Base-by-base conservation (phyloP, 2,329 filamentous ascomycete genomes). In the Elsinoe necatrix region DNA sequence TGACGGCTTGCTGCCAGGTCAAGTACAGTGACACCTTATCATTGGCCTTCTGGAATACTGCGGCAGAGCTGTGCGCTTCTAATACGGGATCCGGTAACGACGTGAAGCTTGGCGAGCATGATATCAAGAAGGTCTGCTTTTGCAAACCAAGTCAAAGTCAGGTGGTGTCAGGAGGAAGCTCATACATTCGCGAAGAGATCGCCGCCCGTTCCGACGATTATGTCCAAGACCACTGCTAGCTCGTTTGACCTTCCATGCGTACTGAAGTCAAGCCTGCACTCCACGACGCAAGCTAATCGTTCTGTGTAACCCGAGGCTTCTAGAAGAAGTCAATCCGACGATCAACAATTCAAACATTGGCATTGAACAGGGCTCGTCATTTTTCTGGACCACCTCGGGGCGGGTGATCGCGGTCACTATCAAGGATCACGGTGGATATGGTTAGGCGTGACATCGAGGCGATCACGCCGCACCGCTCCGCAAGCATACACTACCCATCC, bases 391-490 rank as follows among this genome's bases (percentile, higher is more conserved):
- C n/a, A n/a, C n/a, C n/a, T n/a, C n/a, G n/a, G n/a, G n/a, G n/a
- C n/a, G n/a, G n/a, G n/a, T n/a, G n/a, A 29, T 29, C 27, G 34
- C 34, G 14, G 9, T n/a, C 14, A 6, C 4, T 37, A 37, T 37
- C 34, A 11, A 7, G 14, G 9, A n/a, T 11, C 14, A 12, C 14
- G 34, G 14, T n/a, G 14, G 12, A 11, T 12, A 12, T n/a, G 34
- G 21, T 43, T 23, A 43, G 41, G 41, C 41, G 12, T 43, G 41
- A 43, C n/a, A 48, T 23, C 43, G 23, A 48, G 23, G 25, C 23
- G 18, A 48, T 23, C 43, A 48, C 43, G 43, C 43, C 43, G 43
- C 43, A 48, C 43, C 43, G 43, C 43, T 48, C 43, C 43, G 43
- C 23, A 31, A 23, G n/a, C 45, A 50, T 29, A 23, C 21, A 29